Evolutionary conservation across 2,329 filamentous ascomycete species (phyloP), one percentile per base, ranked within the genome.

Genomic region (Beauveria sp.): DNA sequence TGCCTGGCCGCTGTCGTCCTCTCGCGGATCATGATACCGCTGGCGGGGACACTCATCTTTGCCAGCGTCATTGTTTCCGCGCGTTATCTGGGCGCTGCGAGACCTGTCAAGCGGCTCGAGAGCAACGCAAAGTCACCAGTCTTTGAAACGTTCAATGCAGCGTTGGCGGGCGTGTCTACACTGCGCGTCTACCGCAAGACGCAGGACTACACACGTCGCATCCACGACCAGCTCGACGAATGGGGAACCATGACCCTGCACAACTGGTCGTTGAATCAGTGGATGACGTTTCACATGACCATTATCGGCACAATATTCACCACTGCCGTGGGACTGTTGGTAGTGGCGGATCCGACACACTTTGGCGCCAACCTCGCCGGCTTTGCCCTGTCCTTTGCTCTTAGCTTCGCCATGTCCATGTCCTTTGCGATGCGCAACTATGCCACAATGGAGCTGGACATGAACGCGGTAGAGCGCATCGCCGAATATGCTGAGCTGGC

Each of bases 401-500:
- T 93, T 38, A 84, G 89, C 62, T 90, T 91, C 69, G 83, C 86
- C 0, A 74, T 73, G n/a, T 79, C 80, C 12, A 82, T 91, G 60
- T 81, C 87, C 53, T 89, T 84, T 82, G 80, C 84, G 0, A 81
- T 91, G 48, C 80, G 88, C 1, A 77, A 86, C 61, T 91, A 90
- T 68, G 82, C 88, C 0, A 86, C 84, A 64, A 76, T 91, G 22
- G 90, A 93, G 70, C 76, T 93, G 5, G 85, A 90, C 68, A 91
- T 93, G 88, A 92, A 92, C 67, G 84, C 88, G 0, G 85, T 87
- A 0, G 90, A 93, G 74, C 80, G 90, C 28, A 84, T 93, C 28
- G 77, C 91, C 3, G 90, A 93, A 70, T 93, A 93, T 70, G 82
- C 85, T 0, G 82, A 86, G 55, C 78, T 92, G 8, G 76, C 82